These are phyloP conservation scores for Chlorophyllum brunneum DNA, from an alignment of 768 basidiomycete species.

Conservation along the genomic window DNA sequence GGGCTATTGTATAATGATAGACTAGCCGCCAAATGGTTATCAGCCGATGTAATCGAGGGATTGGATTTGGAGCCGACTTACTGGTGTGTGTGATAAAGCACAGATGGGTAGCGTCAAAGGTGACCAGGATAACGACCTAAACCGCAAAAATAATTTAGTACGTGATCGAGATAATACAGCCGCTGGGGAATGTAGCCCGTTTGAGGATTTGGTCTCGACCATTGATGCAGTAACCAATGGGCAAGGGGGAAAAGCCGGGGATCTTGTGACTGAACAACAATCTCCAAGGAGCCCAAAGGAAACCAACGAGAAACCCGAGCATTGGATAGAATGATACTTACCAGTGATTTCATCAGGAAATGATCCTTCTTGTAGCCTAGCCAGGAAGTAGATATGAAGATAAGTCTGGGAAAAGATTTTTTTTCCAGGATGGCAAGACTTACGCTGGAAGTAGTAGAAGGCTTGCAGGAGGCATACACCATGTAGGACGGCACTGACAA, in stretches of 20 bases:
- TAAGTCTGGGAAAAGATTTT: no score
- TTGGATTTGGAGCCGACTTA: constrained; percentile 18
- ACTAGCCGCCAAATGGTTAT: constrained; percentile 23
- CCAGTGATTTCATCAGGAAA: constrained; percentile 38
- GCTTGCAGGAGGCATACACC: constrained; percentile 45
- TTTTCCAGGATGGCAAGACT: constrained; percentile 7
- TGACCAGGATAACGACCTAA: constrained; percentile 23
- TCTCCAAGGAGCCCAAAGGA: neutral
- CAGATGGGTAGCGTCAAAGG: constrained; percentile 48
- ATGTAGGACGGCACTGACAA: constrained; percentile 33
- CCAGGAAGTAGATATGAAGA: neutral
- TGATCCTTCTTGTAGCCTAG: constrained; percentile 36
- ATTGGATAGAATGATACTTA: constrained; percentile 17
- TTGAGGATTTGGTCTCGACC: no score
- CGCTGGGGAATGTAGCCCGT: no score
- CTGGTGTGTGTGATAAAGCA: constrained; percentile 42
- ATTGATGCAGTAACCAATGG: no score
- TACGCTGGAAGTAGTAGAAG: constrained; percentile 42
- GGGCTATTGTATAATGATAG: constrained; percentile 45
- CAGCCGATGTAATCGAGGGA: neutral
- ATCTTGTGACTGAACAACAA: neutral
- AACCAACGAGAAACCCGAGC: neutral
- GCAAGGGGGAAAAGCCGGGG: neutral
- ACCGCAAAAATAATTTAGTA: neutral
- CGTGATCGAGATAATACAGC: no score